Base-by-base conservation (phyloP, 306 rosid species). In the Corylus americana region DNA sequence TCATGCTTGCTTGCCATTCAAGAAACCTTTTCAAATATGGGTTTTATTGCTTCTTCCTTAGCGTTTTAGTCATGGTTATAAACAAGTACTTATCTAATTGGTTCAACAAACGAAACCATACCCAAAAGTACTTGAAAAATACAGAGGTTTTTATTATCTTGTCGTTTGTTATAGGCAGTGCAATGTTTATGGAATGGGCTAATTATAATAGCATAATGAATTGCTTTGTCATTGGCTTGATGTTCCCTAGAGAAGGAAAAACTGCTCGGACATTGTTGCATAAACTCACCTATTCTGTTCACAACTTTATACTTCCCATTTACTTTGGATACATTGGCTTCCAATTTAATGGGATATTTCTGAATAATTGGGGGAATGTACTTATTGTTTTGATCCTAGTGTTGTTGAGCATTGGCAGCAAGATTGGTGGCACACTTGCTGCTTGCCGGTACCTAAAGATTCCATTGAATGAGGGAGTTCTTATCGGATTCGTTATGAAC, bases 261-360 rank as follows among this genome's bases (percentile, higher is more conserved):
- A 78, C 97, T 3, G 98, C 98, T 2, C 81, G 98, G 57, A 95
- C 97, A 11, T 74, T 94, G 70, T 0, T 84, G 7, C 97, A 92
- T 51, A 92, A 92, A 74, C 91, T 95, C 0, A 87, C 87, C n/a
- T 95, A 91, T 74, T 87, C 96, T 0, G 92, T 95, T 10, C 88
- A 95, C 59, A 95, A 92, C 73, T 95, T 95, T 78, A 69, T 93
- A 1, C 93, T 95, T 61, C 98, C 98, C 0, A 77, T 95, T 2
- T 95, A 95, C 53, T 92, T 92, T 81, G 98, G 98, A 1, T 95
- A 91, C 74, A 74, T 92, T 17, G 98, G 98, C 2, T 92, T 95
- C 63, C 98, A 92, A 45, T 87, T 96, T 75, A 88, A 95, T 78
- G 77, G 84, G 8, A 80, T 76, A 5, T 73, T 70, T 71, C 81